Base-by-base conservation (phyloP, 495 filamentous ascomycete species). In the Beverwykella pulmonaria region DNA sequence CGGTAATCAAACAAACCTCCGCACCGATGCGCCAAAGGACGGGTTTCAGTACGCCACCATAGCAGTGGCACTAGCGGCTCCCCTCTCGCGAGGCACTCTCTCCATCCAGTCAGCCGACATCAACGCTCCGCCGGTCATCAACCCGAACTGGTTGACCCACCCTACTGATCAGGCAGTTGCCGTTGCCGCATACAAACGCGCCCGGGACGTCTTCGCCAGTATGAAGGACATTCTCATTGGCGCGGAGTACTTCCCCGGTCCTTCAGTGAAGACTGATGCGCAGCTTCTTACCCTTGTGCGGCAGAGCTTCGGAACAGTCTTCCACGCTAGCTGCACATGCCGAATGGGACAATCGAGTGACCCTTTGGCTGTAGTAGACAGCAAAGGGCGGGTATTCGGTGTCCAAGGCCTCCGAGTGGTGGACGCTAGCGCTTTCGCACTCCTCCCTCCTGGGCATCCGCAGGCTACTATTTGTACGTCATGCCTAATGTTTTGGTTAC, bases 391-490 rank as follows among this genome's bases (percentile, higher is more conserved):
- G 48, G 84, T 87, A 0, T 75, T 78, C 62, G 83, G 84, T 0
- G 82, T 85, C 1, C 64, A 72, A 1, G 72, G 76, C 0, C 61
- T 88, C 65, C 76, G 86, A 19, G 82, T 88, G 15, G 83, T 88
- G 2, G 87, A 90, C 75, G 83, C 83, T 2, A 80, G 79, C 36
- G 73, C 82, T 22, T 84, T 88, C 61, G 81, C 86, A 0, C 71
- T 30, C 19, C 27, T 49, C 29, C 78, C 79, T 0, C 84, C 86
- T 0, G 85, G 83, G 0, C 48, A 52, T 23, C 48, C 48, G 10
- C 22, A 25, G 48, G 9, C 19, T 29, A 20, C 19, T 2, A 10
- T 52, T 7, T 52, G 22, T 52, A 26, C 8, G 48, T 23, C 5
- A 12, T 5, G 5, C 30, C 30, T 4, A 34, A 34, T n/a, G n/a